Conservation (phyloP, 176 grass and related monocot genomes). For the Phragmites australis region DNA sequence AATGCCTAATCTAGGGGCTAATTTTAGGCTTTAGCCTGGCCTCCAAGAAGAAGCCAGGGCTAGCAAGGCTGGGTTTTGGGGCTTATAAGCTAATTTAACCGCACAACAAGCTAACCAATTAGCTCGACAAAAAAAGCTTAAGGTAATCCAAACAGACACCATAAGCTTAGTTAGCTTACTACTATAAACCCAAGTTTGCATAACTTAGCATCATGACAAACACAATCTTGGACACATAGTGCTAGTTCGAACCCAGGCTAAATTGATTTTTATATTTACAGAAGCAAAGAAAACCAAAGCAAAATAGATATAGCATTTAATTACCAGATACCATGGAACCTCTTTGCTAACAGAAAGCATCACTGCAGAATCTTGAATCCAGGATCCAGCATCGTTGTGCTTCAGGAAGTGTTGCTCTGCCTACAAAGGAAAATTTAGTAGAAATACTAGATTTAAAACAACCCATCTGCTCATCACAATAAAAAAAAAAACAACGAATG, state of each 20-base stretch:
- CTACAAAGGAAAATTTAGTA: slow-evolving; percentile 45
- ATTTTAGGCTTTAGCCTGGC: not conserved
- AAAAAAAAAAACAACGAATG: not conserved
- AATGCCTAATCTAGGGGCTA: slow-evolving; percentile 11
- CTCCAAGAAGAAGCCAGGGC: not conserved
- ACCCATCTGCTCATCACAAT: not conserved
- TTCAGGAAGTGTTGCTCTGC: slow-evolving; percentile 97
- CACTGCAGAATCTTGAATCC: slow-evolving; percentile 93
- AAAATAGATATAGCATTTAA: slow-evolving; percentile 11
- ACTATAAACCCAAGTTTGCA: not conserved
- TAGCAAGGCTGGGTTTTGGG: not conserved
- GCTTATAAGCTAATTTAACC: not conserved
- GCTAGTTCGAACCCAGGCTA: not conserved
- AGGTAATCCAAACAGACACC: not conserved
- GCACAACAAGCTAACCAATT: not conserved
- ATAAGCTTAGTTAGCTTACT: not conserved
- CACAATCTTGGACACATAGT: not conserved
- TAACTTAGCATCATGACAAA: not conserved
- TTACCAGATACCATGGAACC: slow-evolving; percentile 97
- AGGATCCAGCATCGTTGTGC: slow-evolving; percentile 94
- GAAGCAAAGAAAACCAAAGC: slow-evolving; percentile 5
- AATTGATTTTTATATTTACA: slow-evolving; percentile 2
- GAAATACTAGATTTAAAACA: slow-evolving; percentile 13
- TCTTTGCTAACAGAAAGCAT: slow-evolving; percentile 88
- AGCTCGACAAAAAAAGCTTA: not conserved